A percentile compares a stretch with the other conserved stretches of the same genome.
These are phyloP conservation scores for Spongispora temasekensis DNA, from an alignment of 1,284 basidiomycete genomes.

Conservation along the genomic window DNA sequence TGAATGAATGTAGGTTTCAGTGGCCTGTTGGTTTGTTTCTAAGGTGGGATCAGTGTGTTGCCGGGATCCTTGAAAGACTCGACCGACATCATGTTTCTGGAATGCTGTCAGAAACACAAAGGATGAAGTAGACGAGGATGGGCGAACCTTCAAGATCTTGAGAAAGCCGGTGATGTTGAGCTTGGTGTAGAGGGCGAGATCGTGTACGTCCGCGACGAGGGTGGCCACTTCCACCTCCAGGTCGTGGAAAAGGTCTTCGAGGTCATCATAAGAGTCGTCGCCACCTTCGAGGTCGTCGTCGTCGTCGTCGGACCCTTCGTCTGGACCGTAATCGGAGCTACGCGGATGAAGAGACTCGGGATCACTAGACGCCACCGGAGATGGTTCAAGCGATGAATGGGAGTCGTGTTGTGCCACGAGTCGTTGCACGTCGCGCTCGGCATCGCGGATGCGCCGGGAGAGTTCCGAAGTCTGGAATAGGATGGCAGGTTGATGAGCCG, in stretches of 20 bases:
- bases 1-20: conserved; percentile 79
- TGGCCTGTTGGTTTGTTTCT: conserved; percentile 78
- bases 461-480: conserved; percentile 75
- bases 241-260: conserved; percentile 87
- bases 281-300: conserved; percentile 58
- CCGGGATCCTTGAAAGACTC: background rate
- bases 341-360: conserved; percentile 55
- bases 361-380: conserved; percentile 41
- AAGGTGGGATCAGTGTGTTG: conserved; percentile 14
- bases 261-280: conserved; percentile 71
- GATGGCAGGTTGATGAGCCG: conserved; percentile 6
- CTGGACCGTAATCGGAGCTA: conserved; percentile 54
- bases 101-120: conserved; percentile 2
- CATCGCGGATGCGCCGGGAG: conserved; percentile 74
- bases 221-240: conserved; percentile 96
- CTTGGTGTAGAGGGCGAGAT: conserved; percentile 93
- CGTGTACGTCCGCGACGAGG: conserved; percentile 97
- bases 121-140: background rate
- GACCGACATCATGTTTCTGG: conserved; percentile 79
- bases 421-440: conserved; percentile 77
- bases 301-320: conserved; percentile 76
- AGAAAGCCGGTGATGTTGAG: conserved; percentile 98
- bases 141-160: conserved; percentile 90
- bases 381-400: conserved; percentile 35
- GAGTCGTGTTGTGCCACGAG: conserved; percentile 67